Evolutionary conservation across 2,329 filamentous ascomycete species (phyloP), one percentile per base, ranked within the genome.

Genomic region (Aureobasidium sp.): DNA sequence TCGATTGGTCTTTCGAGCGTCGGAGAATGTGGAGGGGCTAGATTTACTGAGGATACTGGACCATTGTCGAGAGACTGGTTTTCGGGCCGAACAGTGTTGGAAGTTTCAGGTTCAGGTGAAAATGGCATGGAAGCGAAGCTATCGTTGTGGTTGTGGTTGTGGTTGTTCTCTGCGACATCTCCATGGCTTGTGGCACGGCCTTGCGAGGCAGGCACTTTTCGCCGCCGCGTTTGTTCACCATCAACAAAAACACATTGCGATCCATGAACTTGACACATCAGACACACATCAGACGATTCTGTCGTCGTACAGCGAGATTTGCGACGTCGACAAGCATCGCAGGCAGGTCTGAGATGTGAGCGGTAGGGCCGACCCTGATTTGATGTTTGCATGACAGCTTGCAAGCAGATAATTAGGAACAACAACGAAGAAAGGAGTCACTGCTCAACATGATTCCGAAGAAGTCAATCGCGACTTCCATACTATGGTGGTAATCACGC

Each of bases 241-340:
- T 53, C 20, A 2, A 53, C 50, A 27, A 53, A 53, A 7, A 53
- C 50, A 63, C 75, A 77, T 56, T 70, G 70, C 9, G 76, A 64
- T 9, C 71, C 68, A 59, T 71, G 67, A 63, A 75, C 72, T 26
- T 73, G 70, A 67, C 75, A 77, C 26, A 73, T 73, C 1, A 75
- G 66, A 66, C 76, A 56, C 52, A 26, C 26, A 17, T 44, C 52
- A 5, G 52, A 56, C 13, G 15, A 20, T 32, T 46, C 70, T 41
- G 75, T 73, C 51, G 76, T 73, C 29, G 74, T 71, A 68, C 75
- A 77, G 26, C 74, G 71, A 34, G 75, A 74, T 62, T 77, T 78
- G 32, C 76, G 70, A 23, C 71, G 73, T 15, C 74, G 71, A 67
- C 75, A 77, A 62, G 71, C 67, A 39, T 70, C 72, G 66, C 74